Conservation (phyloP, 2,329 filamentous ascomycete species). For the Aspergillus caelatus region DNA sequence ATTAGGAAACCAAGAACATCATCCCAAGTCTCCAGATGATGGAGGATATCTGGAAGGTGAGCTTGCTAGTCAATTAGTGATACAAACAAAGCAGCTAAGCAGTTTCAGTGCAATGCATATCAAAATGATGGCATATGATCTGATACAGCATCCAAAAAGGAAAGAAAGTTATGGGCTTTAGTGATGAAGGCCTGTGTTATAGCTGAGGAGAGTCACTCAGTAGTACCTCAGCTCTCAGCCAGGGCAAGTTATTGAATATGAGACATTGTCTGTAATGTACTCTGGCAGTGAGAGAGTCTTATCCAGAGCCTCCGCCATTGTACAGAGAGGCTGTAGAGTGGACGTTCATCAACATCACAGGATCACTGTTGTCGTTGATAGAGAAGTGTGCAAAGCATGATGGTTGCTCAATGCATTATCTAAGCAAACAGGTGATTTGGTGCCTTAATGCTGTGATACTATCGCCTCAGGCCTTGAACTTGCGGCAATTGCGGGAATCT, state of each 20-base stretch:
- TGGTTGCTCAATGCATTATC: slow-evolving; percentile 20
- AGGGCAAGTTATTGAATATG: slow-evolving; percentile 2
- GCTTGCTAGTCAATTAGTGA: neutral
- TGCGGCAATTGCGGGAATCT: slow-evolving; percentile 6
- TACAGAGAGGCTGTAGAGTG: slow-evolving; percentile 9
- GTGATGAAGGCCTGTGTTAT: slow-evolving; percentile 4
- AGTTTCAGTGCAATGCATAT: no score
- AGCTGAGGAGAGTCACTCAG: slow-evolving; percentile 15
- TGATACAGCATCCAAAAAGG: neutral
- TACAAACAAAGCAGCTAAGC: neutral
- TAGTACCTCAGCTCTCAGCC: neutral
- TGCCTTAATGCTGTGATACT: slow-evolving; percentile 1
- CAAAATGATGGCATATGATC: neutral
- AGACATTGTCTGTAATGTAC: neutral
- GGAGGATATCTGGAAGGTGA: slow-evolving; percentile 12
- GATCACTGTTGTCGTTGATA: slow-evolving; percentile 14
- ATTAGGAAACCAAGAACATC: slow-evolving; percentile 29
- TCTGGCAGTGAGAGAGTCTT: neutral
- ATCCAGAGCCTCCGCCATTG: neutral
- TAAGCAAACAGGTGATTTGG: slow-evolving; percentile 20
- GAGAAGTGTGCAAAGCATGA: slow-evolving; percentile 20
- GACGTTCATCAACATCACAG: slow-evolving; percentile 13
- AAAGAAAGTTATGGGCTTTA: neutral
- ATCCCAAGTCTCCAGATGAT: slow-evolving; percentile 23
- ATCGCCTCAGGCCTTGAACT: slow-evolving; percentile 17